These are phyloP conservation scores for Rhizoctonia solani DNA, from an alignment of 1,284 basidiomycete genomes.

Conservation along the genomic window DNA sequence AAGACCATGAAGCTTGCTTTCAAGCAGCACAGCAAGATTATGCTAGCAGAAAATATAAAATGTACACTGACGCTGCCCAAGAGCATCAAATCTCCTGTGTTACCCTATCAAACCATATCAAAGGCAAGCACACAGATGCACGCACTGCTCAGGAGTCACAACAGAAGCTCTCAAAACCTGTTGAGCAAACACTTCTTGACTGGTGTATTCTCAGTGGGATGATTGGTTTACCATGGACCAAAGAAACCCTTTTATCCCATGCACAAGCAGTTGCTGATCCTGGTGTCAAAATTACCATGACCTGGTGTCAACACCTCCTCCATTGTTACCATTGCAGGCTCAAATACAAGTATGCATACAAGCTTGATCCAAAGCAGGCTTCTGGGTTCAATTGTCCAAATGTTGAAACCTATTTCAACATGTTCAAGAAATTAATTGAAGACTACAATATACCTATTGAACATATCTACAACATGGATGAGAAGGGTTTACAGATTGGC, in stretches of 20 bases:
- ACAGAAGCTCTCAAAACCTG: background rate
- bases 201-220: constrained; percentile 4
- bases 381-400: constrained; percentile 15
- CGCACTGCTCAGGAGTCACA: background rate
- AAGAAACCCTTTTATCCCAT: background rate
- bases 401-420: background rate
- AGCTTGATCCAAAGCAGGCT: constrained; percentile 7
- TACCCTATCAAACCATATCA: background rate
- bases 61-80: background rate
- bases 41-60: background rate
- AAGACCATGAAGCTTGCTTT: background rate
- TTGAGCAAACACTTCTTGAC: background rate
- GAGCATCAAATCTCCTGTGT: background rate
- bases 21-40: background rate
- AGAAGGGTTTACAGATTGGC: constrained; percentile 44
- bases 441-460: constrained; percentile 38
- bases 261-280: constrained; percentile 1
- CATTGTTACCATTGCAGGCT: background rate
- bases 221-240: constrained; percentile 9
- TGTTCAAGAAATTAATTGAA: constrained; percentile 6
- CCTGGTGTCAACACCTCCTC: constrained; percentile 1
- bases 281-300: background rate
- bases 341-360: constrained; percentile 16
- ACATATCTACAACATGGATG: constrained; percentile 42
- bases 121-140: background rate